A percentile compares a stretch with the other conserved stretches of the same genome.
Conservation (phyloP, 2,329 filamentous ascomycete genomes). For the Fusarium heterosporum region DNA sequence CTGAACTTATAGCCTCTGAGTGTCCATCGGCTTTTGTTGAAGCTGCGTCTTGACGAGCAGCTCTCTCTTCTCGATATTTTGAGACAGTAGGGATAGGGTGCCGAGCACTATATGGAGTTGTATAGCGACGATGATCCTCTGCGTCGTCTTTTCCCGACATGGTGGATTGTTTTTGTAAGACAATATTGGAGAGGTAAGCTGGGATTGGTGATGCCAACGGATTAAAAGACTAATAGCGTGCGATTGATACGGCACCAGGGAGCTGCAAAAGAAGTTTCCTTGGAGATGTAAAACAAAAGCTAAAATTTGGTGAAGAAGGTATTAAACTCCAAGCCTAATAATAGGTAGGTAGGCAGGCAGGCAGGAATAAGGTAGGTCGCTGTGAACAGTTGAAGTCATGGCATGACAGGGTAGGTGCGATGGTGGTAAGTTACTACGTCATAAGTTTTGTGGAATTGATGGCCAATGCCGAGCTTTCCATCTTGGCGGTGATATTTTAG, state of each 20-base stretch:
- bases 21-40: not conserved
- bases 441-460: conserved; percentile 28
- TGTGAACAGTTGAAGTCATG: conserved; percentile 12
- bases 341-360: not conserved
- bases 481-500: conserved; percentile 36
- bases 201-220: conserved; percentile 1
- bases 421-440: conserved; percentile 43
- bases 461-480: conserved; percentile 42
- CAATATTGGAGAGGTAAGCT: not conserved
- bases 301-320: conserved; percentile 1
- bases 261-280: not conserved
- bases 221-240: not conserved
- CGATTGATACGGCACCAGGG: not conserved
- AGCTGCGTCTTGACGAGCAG: conserved; percentile 57
- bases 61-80: conserved; percentile 60
- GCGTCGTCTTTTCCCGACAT: conserved; percentile 55
- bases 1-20: conserved; percentile 6
- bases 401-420: conserved; percentile 16
- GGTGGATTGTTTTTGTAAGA: conserved; percentile 19
- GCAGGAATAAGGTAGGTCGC: not conserved
- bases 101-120: conserved; percentile 56
- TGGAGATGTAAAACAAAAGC: conserved; percentile 13
- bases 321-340: conserved; percentile 5
- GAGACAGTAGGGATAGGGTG: conserved; percentile 63
- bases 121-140: conserved; percentile 54